phyloP scores from a whole-genome alignment of 2,329 filamentous ascomycete genomes.

The Pyrenophora graminea region DNA sequence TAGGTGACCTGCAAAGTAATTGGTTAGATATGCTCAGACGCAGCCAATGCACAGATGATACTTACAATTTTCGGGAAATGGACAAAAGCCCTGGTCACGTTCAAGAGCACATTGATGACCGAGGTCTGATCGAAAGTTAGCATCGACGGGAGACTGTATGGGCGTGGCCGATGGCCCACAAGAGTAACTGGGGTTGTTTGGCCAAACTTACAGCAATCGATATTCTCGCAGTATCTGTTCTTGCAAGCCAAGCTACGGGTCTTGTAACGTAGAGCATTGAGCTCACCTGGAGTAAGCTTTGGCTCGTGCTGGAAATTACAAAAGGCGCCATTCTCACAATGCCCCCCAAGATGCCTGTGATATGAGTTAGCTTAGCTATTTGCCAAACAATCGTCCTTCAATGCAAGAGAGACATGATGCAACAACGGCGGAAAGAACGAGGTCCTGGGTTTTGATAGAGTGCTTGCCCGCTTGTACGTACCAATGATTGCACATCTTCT shows the following conservation, averaged over 20 bases:
- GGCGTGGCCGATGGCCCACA: background rate
- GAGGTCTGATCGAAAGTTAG: slow-evolving; percentile 30
- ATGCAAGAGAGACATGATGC: no score
- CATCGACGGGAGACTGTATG: background rate
- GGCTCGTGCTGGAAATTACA: slow-evolving; percentile 52
- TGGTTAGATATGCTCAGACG: background rate
- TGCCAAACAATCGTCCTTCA: no score
- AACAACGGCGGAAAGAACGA: no score
- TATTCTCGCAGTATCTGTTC: slow-evolving; percentile 45
- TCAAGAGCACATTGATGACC: slow-evolving; percentile 48
- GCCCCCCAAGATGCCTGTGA: slow-evolving; percentile 37
- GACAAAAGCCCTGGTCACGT: slow-evolving; percentile 46
- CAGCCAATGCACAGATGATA: background rate
- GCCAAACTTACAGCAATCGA: slow-evolving; percentile 46
- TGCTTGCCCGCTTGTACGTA: background rate
- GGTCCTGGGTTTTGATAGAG: no score
- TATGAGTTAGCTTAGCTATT: background rate
- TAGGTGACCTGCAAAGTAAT: slow-evolving; percentile 31
- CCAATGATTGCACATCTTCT: slow-evolving; percentile 44
- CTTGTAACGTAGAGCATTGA: slow-evolving; percentile 49
- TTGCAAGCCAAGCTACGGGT: slow-evolving; percentile 48
- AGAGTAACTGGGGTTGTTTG: background rate
- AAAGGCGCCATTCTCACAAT: slow-evolving; percentile 47
- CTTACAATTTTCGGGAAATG: slow-evolving; percentile 40
- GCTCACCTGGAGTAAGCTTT: slow-evolving; percentile 44